phyloP scores from a whole-genome alignment of 192 early-diverging fungal species.

The Spizellomyces sp. region DNA sequence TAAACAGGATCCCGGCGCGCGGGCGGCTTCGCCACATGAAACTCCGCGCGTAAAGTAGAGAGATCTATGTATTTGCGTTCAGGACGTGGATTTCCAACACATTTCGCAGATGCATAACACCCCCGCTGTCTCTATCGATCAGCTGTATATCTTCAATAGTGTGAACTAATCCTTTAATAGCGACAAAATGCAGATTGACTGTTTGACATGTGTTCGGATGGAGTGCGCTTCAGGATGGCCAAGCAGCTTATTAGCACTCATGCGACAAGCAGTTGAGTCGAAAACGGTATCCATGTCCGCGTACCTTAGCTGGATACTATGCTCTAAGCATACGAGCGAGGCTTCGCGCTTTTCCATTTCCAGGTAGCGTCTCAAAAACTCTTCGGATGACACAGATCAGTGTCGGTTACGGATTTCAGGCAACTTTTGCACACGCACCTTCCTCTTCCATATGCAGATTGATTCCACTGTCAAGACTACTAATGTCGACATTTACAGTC shows the following conservation, averaged over 20 bases:
- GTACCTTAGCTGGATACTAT: slow-evolving; percentile 39
- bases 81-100: slow-evolving; percentile 27
- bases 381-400: background rate
- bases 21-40: too few relatives aligned
- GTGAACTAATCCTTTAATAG: slow-evolving; percentile 41
- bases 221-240: slow-evolving; percentile 10
- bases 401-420: too few relatives aligned
- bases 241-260: too few relatives aligned
- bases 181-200: slow-evolving; percentile 48
- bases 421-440: too few relatives aligned
- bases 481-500: background rate
- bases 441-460: slow-evolving; percentile 1
- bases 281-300: background rate
- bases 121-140: slow-evolving; percentile 16
- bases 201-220: slow-evolving; percentile 37
- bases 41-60: too few relatives aligned
- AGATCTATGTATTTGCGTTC: too few relatives aligned
- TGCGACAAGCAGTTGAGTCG: too few relatives aligned
- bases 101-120: slow-evolving; percentile 26
- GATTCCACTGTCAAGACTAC: background rate
- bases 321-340: slow-evolving; percentile 42
- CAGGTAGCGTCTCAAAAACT: slow-evolving; percentile 18
- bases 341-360: slow-evolving; percentile 34
- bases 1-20: too few relatives aligned
- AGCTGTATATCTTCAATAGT: slow-evolving; percentile 38